Base-by-base conservation (phyloP, 352 stramenopile species). In the Globisporangium paddicum region DNA sequence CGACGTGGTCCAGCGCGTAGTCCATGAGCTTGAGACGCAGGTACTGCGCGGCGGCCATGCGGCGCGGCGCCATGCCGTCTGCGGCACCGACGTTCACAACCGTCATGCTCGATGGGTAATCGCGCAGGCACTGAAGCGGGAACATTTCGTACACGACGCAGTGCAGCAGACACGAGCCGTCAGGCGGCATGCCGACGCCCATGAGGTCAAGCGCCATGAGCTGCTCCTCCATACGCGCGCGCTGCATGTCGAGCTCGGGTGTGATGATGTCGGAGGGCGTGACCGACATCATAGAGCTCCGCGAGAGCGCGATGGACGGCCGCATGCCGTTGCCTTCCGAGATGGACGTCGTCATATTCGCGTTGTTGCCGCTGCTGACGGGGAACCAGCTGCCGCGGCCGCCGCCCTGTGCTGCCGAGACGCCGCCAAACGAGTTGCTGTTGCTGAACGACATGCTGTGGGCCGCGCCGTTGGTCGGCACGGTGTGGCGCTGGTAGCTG, bases 81-180 rank as follows among this genome's bases (percentile, higher is more conserved):
- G 81, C 83, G 0, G 83, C 82, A 18, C 83, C 83, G 2, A 93
- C 83, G 54, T 93, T 93, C 34, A 93, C 83, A 19, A 91, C 77
- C 19, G 74, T 75, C 83, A 93, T 93, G 30, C 67, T 72, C 26
- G 78, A 52, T 1, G 83, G 81, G 58, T 91, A 93, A 23, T 89
- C 78, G 18, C 64, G 63, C 47, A 93, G 71, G 58, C 75, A 91
- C 58, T 90, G 82, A 18, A 93, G 61, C 50, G 83, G 83, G 54
- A 87, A 93, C 75, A 93, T 89, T 44, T 93, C 83, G 65, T 91
- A 93, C 21, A 93, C 81, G 58, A 93, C 67, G 55, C 83, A 93
- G 66, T 93, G 83, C 41, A 93, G 72, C 58, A 93, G 58, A 54
- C 83, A 93, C 7, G 83, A 93, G 13, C 83, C 83, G 52, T 93